These are phyloP conservation scores for Nectriaceae sp. DNA, from an alignment of 2,329 filamentous ascomycete species.

Conservation along the genomic window DNA sequence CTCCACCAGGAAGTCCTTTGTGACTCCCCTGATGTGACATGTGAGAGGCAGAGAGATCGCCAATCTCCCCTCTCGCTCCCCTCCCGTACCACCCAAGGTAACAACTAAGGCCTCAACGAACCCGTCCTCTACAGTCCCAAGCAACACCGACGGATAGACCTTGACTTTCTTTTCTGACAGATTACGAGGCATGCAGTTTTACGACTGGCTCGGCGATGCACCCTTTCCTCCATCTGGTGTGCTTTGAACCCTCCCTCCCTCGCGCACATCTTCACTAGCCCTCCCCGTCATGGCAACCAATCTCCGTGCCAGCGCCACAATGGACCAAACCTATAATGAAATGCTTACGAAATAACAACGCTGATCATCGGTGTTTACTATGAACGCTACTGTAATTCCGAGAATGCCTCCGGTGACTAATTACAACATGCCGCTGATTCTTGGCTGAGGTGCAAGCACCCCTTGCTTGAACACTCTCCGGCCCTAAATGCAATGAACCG, in stretches of 20 bases:
- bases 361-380: background rate
- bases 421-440: background rate
- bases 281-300: background rate
- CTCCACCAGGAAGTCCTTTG: too few relatives aligned
- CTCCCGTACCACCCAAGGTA: too few relatives aligned
- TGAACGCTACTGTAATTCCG: background rate
- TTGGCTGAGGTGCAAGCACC: too few relatives aligned
- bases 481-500: background rate
- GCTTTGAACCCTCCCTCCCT: background rate
- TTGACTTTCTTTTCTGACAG: too few relatives aligned
- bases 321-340: background rate
- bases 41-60: too few relatives aligned
- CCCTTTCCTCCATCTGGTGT: background rate
- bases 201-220: background rate
- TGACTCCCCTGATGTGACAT: too few relatives aligned
- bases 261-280: background rate
- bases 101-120: background rate
- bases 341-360: background rate
- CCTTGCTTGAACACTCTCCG: background rate
- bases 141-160: too few relatives aligned
- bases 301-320: background rate
- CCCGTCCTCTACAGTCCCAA: background rate
- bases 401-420: background rate
- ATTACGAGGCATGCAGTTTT: too few relatives aligned
- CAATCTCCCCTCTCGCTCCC: too few relatives aligned